Conservation (phyloP, 75 land plant species). For the Sequoiadendron giganteum region DNA sequence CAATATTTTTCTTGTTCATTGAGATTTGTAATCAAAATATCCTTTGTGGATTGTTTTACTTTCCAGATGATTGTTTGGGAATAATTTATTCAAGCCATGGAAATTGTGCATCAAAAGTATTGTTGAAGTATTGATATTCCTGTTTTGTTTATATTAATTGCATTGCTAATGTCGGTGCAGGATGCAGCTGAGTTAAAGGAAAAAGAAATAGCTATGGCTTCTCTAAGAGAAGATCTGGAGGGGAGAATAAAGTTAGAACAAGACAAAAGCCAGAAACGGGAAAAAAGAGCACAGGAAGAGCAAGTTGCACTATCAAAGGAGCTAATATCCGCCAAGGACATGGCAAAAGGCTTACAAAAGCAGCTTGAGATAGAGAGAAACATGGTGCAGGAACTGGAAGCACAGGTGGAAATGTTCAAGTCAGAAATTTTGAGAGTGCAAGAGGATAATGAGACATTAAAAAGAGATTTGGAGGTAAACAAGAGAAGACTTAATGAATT, state of each 20-base stretch:
- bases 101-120: background rate
- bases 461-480: slow-evolving; percentile 45
- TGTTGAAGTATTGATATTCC: slow-evolving; percentile 8
- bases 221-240: slow-evolving; percentile 35
- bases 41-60: background rate
- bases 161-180: slow-evolving; percentile 22
- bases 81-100: background rate
- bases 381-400: slow-evolving; percentile 33
- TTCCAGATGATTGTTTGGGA: background rate
- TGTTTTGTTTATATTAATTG: background rate
- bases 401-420: slow-evolving; percentile 39
- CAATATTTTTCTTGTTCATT: background rate
- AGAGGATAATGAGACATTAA: slow-evolving; percentile 45
- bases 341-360: slow-evolving; percentile 31
- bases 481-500: slow-evolving; percentile 21
- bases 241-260: slow-evolving; percentile 39
- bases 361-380: slow-evolving; percentile 46
- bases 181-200: slow-evolving; percentile 28
- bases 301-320: slow-evolving; percentile 43
- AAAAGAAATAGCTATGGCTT: slow-evolving; percentile 35
- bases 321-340: slow-evolving; percentile 35
- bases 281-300: slow-evolving; percentile 50
- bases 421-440: slow-evolving; percentile 22
- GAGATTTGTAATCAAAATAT: background rate
- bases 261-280: slow-evolving; percentile 47